Evolutionary conservation across 371 early-diverging fungal genomes (phyloP).

Genomic region (Actinomortierella ambigua): DNA sequence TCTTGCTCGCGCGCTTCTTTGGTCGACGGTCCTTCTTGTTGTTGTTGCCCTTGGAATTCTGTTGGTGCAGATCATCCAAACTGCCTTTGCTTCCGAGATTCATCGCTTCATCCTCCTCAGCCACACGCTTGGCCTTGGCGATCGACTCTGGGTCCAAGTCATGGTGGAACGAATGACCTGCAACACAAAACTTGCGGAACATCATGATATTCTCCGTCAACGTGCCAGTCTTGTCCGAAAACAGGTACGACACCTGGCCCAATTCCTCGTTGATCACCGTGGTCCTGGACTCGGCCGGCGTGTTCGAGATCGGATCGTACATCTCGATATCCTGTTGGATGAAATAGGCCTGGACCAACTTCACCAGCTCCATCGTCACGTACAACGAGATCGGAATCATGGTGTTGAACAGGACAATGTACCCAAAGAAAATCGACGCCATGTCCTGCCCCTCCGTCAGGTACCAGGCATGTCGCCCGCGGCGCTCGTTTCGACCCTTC

Average conservation of each 20-base stretch:
- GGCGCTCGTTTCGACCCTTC: slow-evolving; percentile 28
- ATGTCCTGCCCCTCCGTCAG: slow-evolving; percentile 14
- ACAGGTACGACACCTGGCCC: slow-evolving; percentile 89
- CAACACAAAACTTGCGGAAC: slow-evolving; percentile 79
- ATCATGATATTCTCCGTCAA: slow-evolving; percentile 95
- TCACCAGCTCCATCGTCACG: slow-evolving; percentile 76
- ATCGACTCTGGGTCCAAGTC: slow-evolving; percentile 52
- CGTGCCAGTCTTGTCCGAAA: slow-evolving; percentile 97
- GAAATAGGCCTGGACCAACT: slow-evolving; percentile 72
- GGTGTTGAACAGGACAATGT: slow-evolving; percentile 79
- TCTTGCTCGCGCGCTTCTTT: too few species aligned
- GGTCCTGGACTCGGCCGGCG: slow-evolving; percentile 81
- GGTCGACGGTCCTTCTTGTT: slow-evolving; percentile 2
- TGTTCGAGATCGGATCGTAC: slow-evolving; percentile 72
- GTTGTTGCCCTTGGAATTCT: slow-evolving; percentile 35
- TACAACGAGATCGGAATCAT: slow-evolving; percentile 80
- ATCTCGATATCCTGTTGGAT: slow-evolving; percentile 77
- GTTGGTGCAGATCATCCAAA: slow-evolving; percentile 24
- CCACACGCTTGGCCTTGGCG: slow-evolving; percentile 49
- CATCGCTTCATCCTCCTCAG: slow-evolving; percentile 45
- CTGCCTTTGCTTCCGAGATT: too few species aligned
- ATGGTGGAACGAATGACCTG: slow-evolving; percentile 69
- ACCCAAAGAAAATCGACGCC: slow-evolving; percentile 63
- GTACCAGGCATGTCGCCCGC: slow-evolving; percentile 28
- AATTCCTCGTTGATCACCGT: slow-evolving; percentile 90